These are phyloP conservation scores for Penicillium occitanis DNA, from an alignment of 2,329 filamentous ascomycete species.

Conservation along the genomic window DNA sequence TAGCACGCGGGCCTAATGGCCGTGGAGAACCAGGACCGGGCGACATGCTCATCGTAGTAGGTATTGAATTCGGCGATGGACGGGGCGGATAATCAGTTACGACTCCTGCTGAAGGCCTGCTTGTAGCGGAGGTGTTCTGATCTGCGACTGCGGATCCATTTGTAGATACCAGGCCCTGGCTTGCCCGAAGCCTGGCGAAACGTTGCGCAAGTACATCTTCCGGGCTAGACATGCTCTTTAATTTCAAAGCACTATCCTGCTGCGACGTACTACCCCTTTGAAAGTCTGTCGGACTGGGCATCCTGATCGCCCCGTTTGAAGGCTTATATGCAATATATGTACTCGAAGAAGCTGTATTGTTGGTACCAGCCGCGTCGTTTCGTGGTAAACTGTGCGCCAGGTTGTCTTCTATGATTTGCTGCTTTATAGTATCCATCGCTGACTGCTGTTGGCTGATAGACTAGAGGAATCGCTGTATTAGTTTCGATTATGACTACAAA, in stretches of 20 bases:
- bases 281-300: constrained; percentile 44
- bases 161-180: constrained; percentile 23
- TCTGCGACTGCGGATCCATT: constrained; percentile 21
- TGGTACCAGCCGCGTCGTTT: constrained; percentile 22
- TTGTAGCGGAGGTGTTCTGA: constrained; percentile 20
- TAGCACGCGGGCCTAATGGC: constrained; percentile 45
- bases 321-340: constrained; percentile 22
- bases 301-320: constrained; percentile 30
- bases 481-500: not conserved
- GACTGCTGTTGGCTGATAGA: constrained; percentile 43
- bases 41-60: constrained; percentile 24
- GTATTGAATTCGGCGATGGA: constrained; percentile 27
- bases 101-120: constrained; percentile 23
- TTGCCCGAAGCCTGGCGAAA: constrained; percentile 42
- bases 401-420: constrained; percentile 42
- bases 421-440: constrained; percentile 44
- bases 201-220: constrained; percentile 43
- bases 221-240: constrained; percentile 24
- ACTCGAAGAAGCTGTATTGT: constrained; percentile 24
- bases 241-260: constrained; percentile 27
- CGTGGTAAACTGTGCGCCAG: constrained; percentile 32
- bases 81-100: constrained; percentile 28
- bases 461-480: constrained; percentile 23
- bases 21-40: constrained; percentile 30
- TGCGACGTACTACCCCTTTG: constrained; percentile 31